Percentiles rank a stretch among this genome's conserved stretches.
Conservation (phyloP, 2,329 filamentous ascomycete species). For the Aspergillus sp. region DNA sequence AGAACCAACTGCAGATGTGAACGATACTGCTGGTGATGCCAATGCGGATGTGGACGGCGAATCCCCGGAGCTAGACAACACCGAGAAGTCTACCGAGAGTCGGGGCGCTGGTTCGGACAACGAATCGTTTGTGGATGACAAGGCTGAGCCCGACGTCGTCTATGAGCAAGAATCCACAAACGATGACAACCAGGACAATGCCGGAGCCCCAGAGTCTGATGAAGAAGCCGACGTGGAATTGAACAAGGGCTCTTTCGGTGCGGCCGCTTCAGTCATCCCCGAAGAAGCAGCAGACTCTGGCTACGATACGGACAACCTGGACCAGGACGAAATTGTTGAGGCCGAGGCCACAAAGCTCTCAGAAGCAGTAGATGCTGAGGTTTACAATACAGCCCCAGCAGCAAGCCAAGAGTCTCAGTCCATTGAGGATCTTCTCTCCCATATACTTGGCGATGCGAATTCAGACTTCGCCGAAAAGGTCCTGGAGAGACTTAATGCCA, state of each 20-base stretch:
- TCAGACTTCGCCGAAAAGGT: slow-evolving; percentile 80
- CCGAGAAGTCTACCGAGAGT: neutral
- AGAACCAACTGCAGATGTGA: neutral
- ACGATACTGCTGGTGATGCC: neutral
- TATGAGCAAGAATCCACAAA: neutral
- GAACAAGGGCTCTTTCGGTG: slow-evolving; percentile 46
- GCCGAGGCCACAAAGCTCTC: slow-evolving; percentile 4
- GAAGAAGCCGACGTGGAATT: neutral
- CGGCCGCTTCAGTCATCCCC: slow-evolving; percentile 53
- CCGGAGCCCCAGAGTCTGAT: neutral
- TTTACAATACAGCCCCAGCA: neutral
- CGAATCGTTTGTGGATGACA: neutral
- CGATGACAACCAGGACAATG: neutral
- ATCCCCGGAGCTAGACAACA: neutral
- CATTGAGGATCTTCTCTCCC: slow-evolving; percentile 6
- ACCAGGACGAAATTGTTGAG: neutral
- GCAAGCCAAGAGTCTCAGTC: neutral
- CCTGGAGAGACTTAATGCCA: slow-evolving; percentile 67
- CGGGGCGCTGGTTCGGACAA: neutral
- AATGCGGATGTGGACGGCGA: neutral
- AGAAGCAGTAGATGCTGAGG: neutral
- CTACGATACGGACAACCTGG: slow-evolving; percentile 14
- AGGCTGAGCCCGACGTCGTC: neutral
- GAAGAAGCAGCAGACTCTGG: slow-evolving; percentile 28
- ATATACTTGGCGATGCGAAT: slow-evolving; percentile 71